Evolutionary conservation across 306 rosid genomes (phyloP), one percentile per base, ranked within the genome.

Genomic region (Arachis stenosperma): DNA sequence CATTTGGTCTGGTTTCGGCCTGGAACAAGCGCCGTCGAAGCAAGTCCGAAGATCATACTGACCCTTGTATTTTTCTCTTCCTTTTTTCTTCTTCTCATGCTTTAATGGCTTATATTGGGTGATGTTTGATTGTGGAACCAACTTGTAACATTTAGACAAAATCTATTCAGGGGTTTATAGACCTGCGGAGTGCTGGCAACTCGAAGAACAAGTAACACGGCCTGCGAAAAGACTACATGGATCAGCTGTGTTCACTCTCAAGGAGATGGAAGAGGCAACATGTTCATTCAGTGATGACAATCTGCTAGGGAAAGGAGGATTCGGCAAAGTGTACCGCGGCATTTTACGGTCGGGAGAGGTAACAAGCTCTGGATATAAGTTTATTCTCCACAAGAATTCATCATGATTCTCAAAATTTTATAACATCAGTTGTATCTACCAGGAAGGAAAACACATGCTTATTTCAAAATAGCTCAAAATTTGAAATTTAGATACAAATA

Each of bases 11-110:
- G 74, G 90, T 94, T 73, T 86, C 97, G 5, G 99, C 99, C 0
- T 94, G 97, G 99, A 91, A 90, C 82, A 94, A 94, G 84, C 90
- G 99, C 64, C 82, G 97, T 14, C 85, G 96, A 84, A 85, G 90
- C 83, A 94, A 88, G 72, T 89, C 97, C 17, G 83, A 85, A 51
- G 94, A 91, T 65, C 90, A 73, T 55, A 83, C 89, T 44, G 91
- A 88, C 74, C 99, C 95, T 22, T 91, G 99, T 93, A 91, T 22
- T 43, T 46, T 77, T 47, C 78, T 30, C 30, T 59, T 9, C 9
- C 9, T 7, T 61, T 46, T 40, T 2, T 54, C 33, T 67, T 29
- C 22, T 68, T 48, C 29, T 71, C 11, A 1, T 61, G 43, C 33
- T 55, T 36, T 46, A 54, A 76, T 36, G 65, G 8, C 46, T 39